Conservation (phyloP, 768 basidiomycete species). For the Suillus discolor region DNA sequence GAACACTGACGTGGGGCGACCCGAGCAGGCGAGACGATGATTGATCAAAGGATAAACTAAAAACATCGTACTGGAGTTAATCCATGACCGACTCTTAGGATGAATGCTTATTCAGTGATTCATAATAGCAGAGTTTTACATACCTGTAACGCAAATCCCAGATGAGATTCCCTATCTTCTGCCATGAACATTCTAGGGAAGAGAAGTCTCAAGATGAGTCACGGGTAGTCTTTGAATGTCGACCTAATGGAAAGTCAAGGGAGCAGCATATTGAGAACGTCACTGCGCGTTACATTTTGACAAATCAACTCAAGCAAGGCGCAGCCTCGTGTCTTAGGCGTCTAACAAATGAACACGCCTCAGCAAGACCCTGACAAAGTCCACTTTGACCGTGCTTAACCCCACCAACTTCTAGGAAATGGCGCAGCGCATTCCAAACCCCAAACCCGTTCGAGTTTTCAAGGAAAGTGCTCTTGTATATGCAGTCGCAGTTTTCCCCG, state of each 20-base stretch:
- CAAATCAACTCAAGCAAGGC: not conserved
- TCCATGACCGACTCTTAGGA: not conserved
- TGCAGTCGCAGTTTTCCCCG: not conserved
- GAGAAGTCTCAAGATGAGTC: not conserved
- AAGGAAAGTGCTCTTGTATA: fast-evolving
- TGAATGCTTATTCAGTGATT: not conserved
- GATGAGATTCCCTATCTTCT: not conserved
- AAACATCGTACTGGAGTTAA: not conserved
- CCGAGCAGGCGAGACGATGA: not conserved
- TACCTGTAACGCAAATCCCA: not conserved
- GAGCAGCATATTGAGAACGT: too few relatives aligned
- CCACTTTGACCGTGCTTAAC: not conserved
- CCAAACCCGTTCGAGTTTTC: not conserved
- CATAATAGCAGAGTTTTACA: not conserved
- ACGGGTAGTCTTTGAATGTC: not conserved
- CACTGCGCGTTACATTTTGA: too few relatives aligned
- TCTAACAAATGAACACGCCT: not conserved
- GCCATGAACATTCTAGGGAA: not conserved
- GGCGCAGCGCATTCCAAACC: not conserved
- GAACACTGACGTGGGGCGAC: not conserved
- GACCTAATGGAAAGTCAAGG: not conserved
- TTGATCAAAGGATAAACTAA: not conserved
- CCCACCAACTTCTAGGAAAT: not conserved
- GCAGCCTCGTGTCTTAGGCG: not conserved
- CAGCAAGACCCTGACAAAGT: too few relatives aligned